These are phyloP conservation scores for Nicotiana tomentosiformis DNA, from an alignment of 257 asterid species.

Conservation along the genomic window DNA sequence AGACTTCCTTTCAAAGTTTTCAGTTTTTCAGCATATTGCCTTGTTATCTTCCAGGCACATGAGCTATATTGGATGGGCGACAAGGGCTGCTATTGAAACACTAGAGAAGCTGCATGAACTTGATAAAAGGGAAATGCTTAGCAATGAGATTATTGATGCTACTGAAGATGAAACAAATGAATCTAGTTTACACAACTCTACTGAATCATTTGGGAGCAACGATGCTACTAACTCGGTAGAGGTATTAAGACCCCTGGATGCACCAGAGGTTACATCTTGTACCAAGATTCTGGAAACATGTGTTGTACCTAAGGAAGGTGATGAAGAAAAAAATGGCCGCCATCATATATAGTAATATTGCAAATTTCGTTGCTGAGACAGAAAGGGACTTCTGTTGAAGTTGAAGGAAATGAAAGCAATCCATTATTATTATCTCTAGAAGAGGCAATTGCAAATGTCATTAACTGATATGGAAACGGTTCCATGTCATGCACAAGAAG, in stretches of 20 bases:
- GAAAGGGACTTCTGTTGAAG: neutral
- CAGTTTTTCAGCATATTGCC: neutral
- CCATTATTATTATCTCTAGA: neutral
- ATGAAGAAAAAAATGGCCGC: neutral
- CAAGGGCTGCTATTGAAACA: conserved; percentile 37
- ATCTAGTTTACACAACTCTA: neutral
- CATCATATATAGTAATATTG: neutral
- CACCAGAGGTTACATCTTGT: neutral
- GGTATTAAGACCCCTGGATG: neutral
- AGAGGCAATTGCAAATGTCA: neutral
- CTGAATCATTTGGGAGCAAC: conserved; percentile 10
- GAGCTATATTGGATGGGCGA: conserved; percentile 38
- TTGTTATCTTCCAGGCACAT: conserved; percentile 26
- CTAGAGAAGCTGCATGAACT: conserved; percentile 49
- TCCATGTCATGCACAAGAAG: neutral
- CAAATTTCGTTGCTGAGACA: neutral
- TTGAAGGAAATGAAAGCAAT: neutral
- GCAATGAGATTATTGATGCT: conserved; percentile 16
- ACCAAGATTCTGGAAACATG: neutral
- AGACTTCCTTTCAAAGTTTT: neutral
- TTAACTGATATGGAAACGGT: neutral
- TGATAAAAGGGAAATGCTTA: conserved; percentile 22
- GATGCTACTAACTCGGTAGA: neutral
- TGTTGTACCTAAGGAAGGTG: neutral
- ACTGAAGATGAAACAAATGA: conserved; percentile 20